Percentiles rank a stretch among this genome's conserved stretches.
These are phyloP conservation scores for Oenanthe sinensis DNA, from an alignment of 129 eudicot genomes.

Conservation along the genomic window DNA sequence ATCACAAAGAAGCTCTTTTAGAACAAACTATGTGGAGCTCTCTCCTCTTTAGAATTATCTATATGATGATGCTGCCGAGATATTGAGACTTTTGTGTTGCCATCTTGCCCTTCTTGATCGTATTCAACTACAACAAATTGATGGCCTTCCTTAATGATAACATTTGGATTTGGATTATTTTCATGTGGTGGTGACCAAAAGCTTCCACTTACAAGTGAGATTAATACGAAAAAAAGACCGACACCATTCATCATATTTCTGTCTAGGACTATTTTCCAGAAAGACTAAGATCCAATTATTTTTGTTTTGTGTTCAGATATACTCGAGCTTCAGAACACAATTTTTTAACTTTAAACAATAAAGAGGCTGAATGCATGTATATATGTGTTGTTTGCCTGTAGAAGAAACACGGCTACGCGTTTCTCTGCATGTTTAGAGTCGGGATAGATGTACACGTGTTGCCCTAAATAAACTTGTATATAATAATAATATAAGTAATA, in stretches of 20 bases:
- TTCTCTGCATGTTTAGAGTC: neutral
- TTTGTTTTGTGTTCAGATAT: neutral
- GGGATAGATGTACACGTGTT: neutral
- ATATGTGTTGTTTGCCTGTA: too few species aligned
- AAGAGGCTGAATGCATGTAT: neutral
- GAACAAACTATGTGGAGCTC: neutral
- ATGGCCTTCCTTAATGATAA: slow-evolving; percentile 54
- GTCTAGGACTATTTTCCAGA: neutral
- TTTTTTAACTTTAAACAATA: neutral
- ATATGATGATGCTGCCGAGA: neutral
- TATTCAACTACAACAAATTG: slow-evolving; percentile 53
- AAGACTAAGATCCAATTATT: neutral
- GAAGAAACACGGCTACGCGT: slow-evolving; percentile 1
- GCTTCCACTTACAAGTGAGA: neutral
- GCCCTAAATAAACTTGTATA: too few species aligned
- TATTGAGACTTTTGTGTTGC: slow-evolving; percentile 53
- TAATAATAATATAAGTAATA: too few species aligned
- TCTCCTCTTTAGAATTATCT: neutral
- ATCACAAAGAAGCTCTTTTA: slow-evolving; percentile 58
- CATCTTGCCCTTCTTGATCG: slow-evolving; percentile 29
- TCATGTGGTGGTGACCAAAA: neutral
- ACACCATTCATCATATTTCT: slow-evolving; percentile 1
- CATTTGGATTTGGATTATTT: slow-evolving; percentile 13
- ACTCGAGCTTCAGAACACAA: neutral
- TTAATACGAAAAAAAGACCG: neutral